These are phyloP conservation scores for Collybia nuda DNA, from an alignment of 768 basidiomycete species.

Conservation along the genomic window DNA sequence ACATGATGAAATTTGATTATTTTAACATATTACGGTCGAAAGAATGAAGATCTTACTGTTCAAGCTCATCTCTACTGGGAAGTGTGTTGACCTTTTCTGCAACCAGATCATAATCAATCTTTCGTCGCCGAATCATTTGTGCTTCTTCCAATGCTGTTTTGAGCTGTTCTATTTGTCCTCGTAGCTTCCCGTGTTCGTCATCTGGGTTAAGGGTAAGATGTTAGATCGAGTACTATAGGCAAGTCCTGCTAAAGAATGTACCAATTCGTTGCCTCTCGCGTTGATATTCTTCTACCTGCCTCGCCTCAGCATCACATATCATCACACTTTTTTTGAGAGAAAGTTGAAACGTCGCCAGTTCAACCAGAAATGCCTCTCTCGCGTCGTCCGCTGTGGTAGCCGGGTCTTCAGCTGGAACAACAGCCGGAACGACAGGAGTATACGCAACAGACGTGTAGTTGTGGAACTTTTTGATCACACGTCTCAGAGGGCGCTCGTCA, in stretches of 20 bases:
- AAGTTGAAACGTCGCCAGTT: slow-evolving; percentile 75
- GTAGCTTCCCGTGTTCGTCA: slow-evolving; percentile 66
- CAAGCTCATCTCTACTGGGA: slow-evolving; percentile 74
- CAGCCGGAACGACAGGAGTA: slow-evolving; percentile 37
- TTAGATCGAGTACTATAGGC: slow-evolving; percentile 3
- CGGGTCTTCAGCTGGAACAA: slow-evolving; percentile 21
- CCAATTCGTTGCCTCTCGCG: slow-evolving; percentile 71
- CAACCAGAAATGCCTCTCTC: slow-evolving; percentile 74
- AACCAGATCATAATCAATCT: slow-evolving; percentile 85
- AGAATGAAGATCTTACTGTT: slow-evolving; percentile 52
- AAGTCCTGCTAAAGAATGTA: slow-evolving; percentile 30
- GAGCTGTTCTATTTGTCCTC: slow-evolving; percentile 73
- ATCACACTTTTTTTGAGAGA: slow-evolving; percentile 75
- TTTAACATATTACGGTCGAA: background rate
- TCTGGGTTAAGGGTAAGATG: slow-evolving; percentile 38
- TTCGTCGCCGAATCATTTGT: slow-evolving; percentile 70
- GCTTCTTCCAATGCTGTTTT: slow-evolving; percentile 77
- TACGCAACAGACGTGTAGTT: slow-evolving; percentile 62
- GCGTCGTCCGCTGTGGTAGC: slow-evolving; percentile 58
- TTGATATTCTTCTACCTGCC: slow-evolving; percentile 85
- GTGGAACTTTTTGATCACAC: slow-evolving; percentile 82
- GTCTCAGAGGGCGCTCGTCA: slow-evolving; percentile 76
- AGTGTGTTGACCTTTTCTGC: slow-evolving; percentile 81
- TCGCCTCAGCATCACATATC: slow-evolving; percentile 83
- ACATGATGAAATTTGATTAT: background rate